phyloP scores from a whole-genome alignment of 2,329 filamentous ascomycete genomes.

The Aspergillus caelatus region DNA sequence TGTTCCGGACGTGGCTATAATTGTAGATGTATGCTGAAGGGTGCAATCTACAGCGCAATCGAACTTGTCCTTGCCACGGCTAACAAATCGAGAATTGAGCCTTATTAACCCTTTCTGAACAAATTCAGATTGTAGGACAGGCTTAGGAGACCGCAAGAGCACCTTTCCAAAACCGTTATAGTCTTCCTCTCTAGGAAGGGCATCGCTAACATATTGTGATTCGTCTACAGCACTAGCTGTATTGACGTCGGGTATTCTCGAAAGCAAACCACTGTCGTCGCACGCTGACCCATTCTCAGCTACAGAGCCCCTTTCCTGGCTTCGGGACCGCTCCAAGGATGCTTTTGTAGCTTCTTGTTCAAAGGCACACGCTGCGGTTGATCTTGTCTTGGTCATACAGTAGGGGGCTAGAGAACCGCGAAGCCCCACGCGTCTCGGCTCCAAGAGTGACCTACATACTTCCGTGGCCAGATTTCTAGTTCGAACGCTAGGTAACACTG shows the following conservation, averaged over 20 bases:
- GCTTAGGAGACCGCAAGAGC: not conserved
- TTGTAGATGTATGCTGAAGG: not conserved
- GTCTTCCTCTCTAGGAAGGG: not conserved
- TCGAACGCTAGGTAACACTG: not conserved
- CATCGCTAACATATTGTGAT: not conserved
- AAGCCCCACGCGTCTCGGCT: too few relatives aligned
- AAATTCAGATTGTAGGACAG: not conserved
- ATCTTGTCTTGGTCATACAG: not conserved
- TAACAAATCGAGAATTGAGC: not conserved
- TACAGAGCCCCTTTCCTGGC: not conserved
- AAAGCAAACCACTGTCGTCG: not conserved
- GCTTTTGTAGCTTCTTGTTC: too few relatives aligned
- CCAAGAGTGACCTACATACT: not conserved
- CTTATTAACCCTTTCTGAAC: not conserved
- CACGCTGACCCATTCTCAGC: not conserved
- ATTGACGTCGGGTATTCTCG: not conserved
- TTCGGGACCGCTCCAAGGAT: not conserved
- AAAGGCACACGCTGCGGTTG: not conserved
- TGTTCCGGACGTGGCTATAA: not conserved
- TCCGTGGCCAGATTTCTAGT: too few relatives aligned
- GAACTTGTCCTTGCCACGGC: not conserved
- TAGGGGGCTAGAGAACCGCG: not conserved
- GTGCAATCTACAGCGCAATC: slow-evolving; percentile 3
- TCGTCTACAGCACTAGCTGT: not conserved
- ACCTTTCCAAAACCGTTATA: not conserved